Base-by-base conservation (phyloP, 768 basidiomycete species). In the Strobilomyces echinocephalus region DNA sequence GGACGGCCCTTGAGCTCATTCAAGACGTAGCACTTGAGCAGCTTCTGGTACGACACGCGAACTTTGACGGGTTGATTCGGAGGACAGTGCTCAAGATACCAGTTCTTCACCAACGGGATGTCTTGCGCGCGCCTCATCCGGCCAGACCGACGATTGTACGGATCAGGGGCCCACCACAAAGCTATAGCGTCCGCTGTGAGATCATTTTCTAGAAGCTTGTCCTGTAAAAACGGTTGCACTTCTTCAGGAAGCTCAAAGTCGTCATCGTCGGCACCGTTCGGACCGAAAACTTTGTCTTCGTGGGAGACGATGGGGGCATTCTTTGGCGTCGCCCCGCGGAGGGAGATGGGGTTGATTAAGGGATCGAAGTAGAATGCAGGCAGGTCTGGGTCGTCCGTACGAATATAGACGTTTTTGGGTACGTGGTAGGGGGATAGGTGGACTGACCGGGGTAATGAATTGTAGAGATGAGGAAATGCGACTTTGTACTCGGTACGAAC, bases 341-440 rank as follows among this genome's bases (percentile, higher is more conserved):
- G 76, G 9, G 95, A 95, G 59, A 98, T 91, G 8, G 95, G 97
- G 68, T 99, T 97, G 72, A 99, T 97, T 61, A 98, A 83, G 3
- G 95, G 95, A 70, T 98, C 97, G 66, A 97, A 99, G 74, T 98
- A 98, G 76, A 98, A 99, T 0, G 97, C 94, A 12, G 95, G 95
- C 18, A 99, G 80, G 74, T 99, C 95, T n/a, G 97, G 97, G 65
- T 99, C 95, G 56, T 99, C 97, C 33, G 95, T 97, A 54, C 95
- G 91, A 70, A 99, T 97, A 73, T 98, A 99, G 49, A 99, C 94
- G 68, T 91, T 97, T 78, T 98, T 97, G 24, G 94, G 91, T 26
- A 77, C 77, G 67, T 99, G 97, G 69, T 98, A 98, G 11, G 87
- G 82, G 18, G 91, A 88, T 50, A 99, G 87, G 50, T 82, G 88